A percentile compares a stretch with the other conserved stretches of the same genome.
Conservation (phyloP, 805 yeast genomes). For the Ogataea allantospora region DNA sequence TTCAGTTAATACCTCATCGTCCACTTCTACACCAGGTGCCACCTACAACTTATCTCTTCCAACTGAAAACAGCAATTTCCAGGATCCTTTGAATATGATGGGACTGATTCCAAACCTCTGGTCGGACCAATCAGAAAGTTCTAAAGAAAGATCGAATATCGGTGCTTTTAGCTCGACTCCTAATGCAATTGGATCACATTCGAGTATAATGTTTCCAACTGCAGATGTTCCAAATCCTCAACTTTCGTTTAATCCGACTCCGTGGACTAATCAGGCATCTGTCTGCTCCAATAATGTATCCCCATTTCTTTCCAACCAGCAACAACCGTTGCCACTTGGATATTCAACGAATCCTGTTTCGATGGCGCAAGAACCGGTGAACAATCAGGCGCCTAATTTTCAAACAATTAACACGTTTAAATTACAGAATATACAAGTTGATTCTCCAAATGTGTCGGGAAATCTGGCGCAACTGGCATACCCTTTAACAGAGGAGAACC, state of each 20-base stretch:
- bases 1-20: constrained; percentile 4
- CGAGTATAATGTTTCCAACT: not conserved
- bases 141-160: not conserved
- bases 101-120: constrained; percentile 28
- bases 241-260: not conserved
- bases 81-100: constrained; percentile 21
- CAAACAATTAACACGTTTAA: not conserved
- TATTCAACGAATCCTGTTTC: not conserved
- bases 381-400: not conserved
- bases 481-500: constrained; percentile 40
- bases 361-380: not conserved
- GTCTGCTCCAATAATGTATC: not conserved
- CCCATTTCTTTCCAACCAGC: not conserved
- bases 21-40: constrained; percentile 2
- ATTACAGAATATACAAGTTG: not conserved
- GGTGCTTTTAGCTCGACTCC: not conserved
- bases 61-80: not conserved
- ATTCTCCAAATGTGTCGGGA: not conserved
- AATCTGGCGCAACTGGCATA: constrained; percentile 8
- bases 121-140: constrained; percentile 13
- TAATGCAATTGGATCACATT: not conserved
- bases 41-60: not conserved
- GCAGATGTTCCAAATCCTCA: not conserved
- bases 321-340: constrained; percentile 1
- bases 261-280: not conserved